Evolutionary conservation across 1,284 basidiomycete genomes (phyloP), one percentile per base, ranked within the genome.

Genomic region (Ustilago bromivora): DNA sequence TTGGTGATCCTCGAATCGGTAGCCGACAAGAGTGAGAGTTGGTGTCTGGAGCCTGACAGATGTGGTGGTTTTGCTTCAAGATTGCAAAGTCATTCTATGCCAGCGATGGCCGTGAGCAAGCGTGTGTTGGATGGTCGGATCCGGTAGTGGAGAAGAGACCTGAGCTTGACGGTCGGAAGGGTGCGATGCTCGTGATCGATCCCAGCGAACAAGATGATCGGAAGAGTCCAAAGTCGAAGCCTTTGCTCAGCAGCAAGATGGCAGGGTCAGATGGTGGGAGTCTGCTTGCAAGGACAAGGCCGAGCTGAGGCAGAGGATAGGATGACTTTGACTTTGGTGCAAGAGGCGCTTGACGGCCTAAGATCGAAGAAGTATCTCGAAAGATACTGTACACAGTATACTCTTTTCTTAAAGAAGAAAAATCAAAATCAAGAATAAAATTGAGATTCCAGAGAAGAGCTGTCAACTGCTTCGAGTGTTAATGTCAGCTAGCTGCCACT

Each of bases 321-420:
- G 46, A 19, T 49, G 46, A 31, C n/a, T 49, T 11, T 40, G 38
- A 40, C 38, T 40, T 4, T 10, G 15, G 38, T 2, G 15, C 28
- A 13, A 51, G 49, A 51, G 49, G 31, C 49, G 49, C 49, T 32
- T 13, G 12, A 32, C 11, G 49, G 28, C 13, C 28, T 15, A 34
- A 15, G 15, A 36, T 54, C 32, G 52, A 54, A 54, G 34, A 54
- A 54, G n/a, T 36, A 32, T 54, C 52, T 54, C 52, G 52, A 54
- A 54, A 52, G 23, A 52, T 11, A 23, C 23, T 3, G 23, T 28
- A 28, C 23, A 28, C 23, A 28, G 23, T 28, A 17, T 34, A 32
- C 49, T 13, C 8, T 31, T 41, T 41, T 41, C 6, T 41, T 6
- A 34, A 32, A 19, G 17, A 17, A 52, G 32, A 12, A 32, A 32